Evolutionary conservation across 2,329 filamentous ascomycete species (phyloP).

Genomic region (Penicillium frequentans): DNA sequence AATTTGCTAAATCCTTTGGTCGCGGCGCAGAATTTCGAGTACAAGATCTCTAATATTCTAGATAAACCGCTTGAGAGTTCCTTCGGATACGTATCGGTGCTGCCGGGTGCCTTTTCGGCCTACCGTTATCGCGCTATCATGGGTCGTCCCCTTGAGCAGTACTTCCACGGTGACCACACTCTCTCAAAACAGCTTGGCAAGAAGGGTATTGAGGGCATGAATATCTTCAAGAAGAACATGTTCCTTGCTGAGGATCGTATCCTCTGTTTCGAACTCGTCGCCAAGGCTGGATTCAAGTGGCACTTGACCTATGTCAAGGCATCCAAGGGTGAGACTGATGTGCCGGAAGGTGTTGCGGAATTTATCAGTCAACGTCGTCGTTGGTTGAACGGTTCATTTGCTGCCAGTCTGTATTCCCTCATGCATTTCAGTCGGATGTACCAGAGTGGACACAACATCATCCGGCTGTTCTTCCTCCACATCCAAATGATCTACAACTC

Average conservation of each 20-base stretch:
- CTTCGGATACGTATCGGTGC: slow-evolving; percentile 93
- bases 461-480: slow-evolving; percentile 98
- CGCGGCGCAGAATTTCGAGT: slow-evolving; percentile 96
- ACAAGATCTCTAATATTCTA: slow-evolving; percentile 98
- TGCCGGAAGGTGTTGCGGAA: slow-evolving; percentile 90
- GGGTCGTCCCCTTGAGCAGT: slow-evolving; percentile 93
- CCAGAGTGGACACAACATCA: slow-evolving; percentile 91
- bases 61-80: slow-evolving; percentile 95
- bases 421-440: slow-evolving; percentile 99
- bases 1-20: slow-evolving; percentile 93
- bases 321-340: slow-evolving; percentile 98
- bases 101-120: slow-evolving; percentile 96
- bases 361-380: slow-evolving; percentile 96
- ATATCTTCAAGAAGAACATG: slow-evolving; percentile 99
- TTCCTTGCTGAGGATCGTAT: slow-evolving; percentile 99
- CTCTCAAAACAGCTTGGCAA: slow-evolving; percentile 90
- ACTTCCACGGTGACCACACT: slow-evolving; percentile 98
- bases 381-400: slow-evolving; percentile 98
- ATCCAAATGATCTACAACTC: slow-evolving; percentile 92
- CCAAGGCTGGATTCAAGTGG: slow-evolving; percentile 98
- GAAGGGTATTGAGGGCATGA: slow-evolving; percentile 99
- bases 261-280: slow-evolving; percentile 95
- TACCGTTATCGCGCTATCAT: slow-evolving; percentile 97
- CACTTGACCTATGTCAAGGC: slow-evolving; percentile 97
- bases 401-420: slow-evolving; percentile 88